These are phyloP conservation scores for Aspergillus eucalypticola DNA, from an alignment of 2,329 filamentous ascomycete genomes.

Conservation along the genomic window DNA sequence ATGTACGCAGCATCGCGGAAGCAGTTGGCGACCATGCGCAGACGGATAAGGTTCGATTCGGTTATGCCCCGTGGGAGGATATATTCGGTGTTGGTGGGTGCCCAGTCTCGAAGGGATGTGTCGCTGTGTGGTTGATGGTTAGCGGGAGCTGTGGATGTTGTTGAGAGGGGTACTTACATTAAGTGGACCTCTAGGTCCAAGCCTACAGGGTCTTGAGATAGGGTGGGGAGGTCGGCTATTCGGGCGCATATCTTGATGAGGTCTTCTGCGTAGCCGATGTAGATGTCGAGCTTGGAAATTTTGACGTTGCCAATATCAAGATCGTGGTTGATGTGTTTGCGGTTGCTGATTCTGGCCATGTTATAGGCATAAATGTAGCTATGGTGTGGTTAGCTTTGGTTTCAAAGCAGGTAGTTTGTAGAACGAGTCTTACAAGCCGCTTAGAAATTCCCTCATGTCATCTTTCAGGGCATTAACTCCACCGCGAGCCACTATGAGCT, in stretches of 20 bases:
- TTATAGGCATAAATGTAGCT: conserved; percentile 39
- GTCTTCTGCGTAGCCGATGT: conserved; percentile 41
- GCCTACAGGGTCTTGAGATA: conserved; percentile 24
- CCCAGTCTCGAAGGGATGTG: conserved; percentile 34
- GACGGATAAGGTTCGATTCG: conserved; percentile 28
- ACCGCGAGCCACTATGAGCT: conserved; percentile 35
- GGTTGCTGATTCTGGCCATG: conserved; percentile 37
- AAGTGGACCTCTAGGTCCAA: conserved; percentile 29
- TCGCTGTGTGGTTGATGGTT: conserved; percentile 27
- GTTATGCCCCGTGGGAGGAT: conserved; percentile 36
- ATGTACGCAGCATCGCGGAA: conserved; percentile 41
- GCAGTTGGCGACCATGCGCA: conserved; percentile 39
- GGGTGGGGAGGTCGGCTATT: conserved; percentile 33
- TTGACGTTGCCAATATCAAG: conserved; percentile 26
- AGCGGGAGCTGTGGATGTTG: neutral
- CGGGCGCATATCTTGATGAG: conserved; percentile 36
- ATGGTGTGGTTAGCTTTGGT: neutral
- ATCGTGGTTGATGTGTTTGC: conserved; percentile 23
- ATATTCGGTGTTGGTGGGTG: conserved; percentile 27
- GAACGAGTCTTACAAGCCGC: conserved; percentile 33
- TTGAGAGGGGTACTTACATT: conserved; percentile 27
- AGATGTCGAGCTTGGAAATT: conserved; percentile 37
- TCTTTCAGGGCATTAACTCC: conserved; percentile 32
- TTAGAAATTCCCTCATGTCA: conserved; percentile 35
- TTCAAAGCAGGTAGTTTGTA: too few relatives aligned